phyloP scores from a whole-genome alignment of 2,329 filamentous ascomycete species.

The Botrytis fragariae region DNA sequence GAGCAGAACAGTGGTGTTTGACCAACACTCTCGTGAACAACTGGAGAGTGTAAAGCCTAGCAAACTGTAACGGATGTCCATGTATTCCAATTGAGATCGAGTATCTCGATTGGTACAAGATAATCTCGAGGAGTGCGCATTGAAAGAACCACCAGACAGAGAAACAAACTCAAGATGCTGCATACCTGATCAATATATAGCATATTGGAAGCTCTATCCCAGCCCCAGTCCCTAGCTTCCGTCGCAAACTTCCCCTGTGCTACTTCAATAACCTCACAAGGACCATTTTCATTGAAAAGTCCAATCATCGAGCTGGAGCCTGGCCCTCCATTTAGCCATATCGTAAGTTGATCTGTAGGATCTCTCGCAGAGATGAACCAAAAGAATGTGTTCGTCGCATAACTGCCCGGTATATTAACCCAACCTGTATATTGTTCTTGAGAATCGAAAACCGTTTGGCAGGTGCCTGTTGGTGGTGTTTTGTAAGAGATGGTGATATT shows the following conservation, averaged over 20 bases:
- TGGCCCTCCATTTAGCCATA: slow-evolving; percentile 68
- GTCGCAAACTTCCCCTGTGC: slow-evolving; percentile 52
- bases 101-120: slow-evolving; percentile 50
- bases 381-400: slow-evolving; percentile 50
- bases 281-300: slow-evolving; percentile 60
- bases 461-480: slow-evolving; percentile 56
- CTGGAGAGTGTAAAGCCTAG: neutral
- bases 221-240: slow-evolving; percentile 59
- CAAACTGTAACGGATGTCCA: neutral
- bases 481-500: slow-evolving; percentile 69
- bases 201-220: slow-evolving; percentile 60
- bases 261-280: slow-evolving; percentile 50
- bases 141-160: neutral
- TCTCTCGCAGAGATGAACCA: slow-evolving; percentile 48
- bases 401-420: slow-evolving; percentile 58
- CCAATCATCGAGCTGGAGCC: slow-evolving; percentile 64
- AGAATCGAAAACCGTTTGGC: slow-evolving; percentile 60
- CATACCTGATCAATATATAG: slow-evolving; percentile 52
- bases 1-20: neutral
- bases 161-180: slow-evolving; percentile 12
- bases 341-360: slow-evolving; percentile 51
- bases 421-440: slow-evolving; percentile 72
- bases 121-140: neutral
- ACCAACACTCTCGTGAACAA: neutral
- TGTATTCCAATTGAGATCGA: slow-evolving; percentile 34